These are phyloP conservation scores for Tricladium varicosporioides DNA, from an alignment of 2,329 filamentous ascomycete genomes.

Conservation along the genomic window DNA sequence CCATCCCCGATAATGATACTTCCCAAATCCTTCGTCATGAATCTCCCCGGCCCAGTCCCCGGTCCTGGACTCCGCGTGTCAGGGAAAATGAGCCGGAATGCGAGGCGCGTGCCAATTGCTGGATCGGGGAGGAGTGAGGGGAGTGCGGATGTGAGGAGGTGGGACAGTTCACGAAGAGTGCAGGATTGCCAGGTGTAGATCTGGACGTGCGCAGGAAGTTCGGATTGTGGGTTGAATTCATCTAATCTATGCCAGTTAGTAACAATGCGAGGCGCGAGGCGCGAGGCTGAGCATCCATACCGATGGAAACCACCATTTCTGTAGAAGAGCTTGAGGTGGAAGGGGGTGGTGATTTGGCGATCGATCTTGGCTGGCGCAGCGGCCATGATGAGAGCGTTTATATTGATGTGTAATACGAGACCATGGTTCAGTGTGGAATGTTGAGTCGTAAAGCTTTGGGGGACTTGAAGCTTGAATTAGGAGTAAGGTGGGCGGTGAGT, in stretches of 20 bases:
- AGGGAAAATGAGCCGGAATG: conserved; percentile 82
- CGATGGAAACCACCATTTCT: conserved; percentile 70
- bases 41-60: conserved; percentile 52
- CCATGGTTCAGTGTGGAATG: conserved; percentile 10
- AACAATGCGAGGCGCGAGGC: neutral
- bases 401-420: conserved; percentile 11
- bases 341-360: conserved; percentile 72
- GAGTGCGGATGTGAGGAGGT: conserved; percentile 69
- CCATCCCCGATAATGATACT: conserved; percentile 73
- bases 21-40: conserved; percentile 77
- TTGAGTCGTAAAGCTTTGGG: neutral
- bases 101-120: conserved; percentile 78
- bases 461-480: too few relatives aligned
- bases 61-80: conserved; percentile 46
- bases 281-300: conserved; percentile 36
- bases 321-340: conserved; percentile 84
- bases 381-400: conserved; percentile 32
- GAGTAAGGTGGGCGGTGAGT: too few relatives aligned
- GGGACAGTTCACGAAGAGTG: conserved; percentile 76
- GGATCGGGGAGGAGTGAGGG: conserved; percentile 70
- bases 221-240: conserved; percentile 58
- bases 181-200: conserved; percentile 87
- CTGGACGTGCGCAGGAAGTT: conserved; percentile 66
- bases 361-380: conserved; percentile 49
- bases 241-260: conserved; percentile 51